Evolutionary conservation across 768 basidiomycete genomes (phyloP).

Genomic region (Cystoderma amianthinum): DNA sequence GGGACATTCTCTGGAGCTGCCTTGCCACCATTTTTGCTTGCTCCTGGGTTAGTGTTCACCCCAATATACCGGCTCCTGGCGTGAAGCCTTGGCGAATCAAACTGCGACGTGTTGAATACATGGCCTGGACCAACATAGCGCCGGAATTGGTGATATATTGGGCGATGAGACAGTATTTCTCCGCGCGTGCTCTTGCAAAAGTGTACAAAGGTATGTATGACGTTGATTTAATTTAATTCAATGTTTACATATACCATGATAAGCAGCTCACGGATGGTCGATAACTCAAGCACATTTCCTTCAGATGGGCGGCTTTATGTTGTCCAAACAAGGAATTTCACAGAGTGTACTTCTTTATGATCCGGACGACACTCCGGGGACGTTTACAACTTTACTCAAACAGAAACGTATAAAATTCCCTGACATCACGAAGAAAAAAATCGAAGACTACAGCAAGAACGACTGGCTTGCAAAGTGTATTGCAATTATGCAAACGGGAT

Average conservation of each 20-base stretch:
- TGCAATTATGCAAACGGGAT: constrained; percentile 4
- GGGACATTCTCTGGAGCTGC: constrained; percentile 10
- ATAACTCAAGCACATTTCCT: background rate
- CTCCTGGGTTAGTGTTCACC: constrained; percentile 11
- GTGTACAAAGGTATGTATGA: constrained; percentile 2
- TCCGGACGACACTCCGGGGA: no score
- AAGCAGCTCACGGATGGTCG: background rate
- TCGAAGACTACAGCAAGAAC: background rate
- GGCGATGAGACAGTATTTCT: constrained; percentile 10
- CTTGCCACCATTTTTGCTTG: constrained; percentile 10
- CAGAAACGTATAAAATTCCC: constrained; percentile 1
- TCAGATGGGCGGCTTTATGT: background rate
- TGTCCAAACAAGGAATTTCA: constrained; percentile 1
- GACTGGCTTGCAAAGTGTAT: background rate
- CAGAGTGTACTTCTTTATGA: background rate
- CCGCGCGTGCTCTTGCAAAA: constrained; percentile 3
- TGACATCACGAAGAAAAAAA: background rate
- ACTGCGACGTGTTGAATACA: constrained; percentile 2
- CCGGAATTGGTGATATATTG: constrained; percentile 10
- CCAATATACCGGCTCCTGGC: constrained; percentile 8
- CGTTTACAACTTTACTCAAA: background rate
- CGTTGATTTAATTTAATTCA: background rate
- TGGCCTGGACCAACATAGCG: constrained; percentile 8
- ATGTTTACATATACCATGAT: background rate
- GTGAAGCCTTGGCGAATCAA: background rate